Evolutionary conservation across 768 basidiomycete species (phyloP), one percentile per base, ranked within the genome.

Genomic region (Psilocybe subaeruginosa): DNA sequence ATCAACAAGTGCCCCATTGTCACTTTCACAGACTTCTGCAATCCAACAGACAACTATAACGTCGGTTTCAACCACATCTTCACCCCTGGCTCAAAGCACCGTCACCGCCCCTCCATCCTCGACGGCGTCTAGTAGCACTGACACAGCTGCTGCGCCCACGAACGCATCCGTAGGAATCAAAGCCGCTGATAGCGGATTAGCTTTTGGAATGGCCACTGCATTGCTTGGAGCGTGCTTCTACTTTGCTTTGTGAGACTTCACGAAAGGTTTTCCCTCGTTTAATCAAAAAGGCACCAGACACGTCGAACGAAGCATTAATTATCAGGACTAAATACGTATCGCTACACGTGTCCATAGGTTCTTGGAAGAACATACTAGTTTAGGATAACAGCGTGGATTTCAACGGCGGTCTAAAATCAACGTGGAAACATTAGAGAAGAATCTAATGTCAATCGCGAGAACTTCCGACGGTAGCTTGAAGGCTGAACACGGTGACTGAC

Each of bases 21-120:
- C 51, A 9, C 14, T 9, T 14, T 31, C 51, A 19, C 51, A 17
- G 9, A 46, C 58, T 7, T 33, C 55, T 46, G 48, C 48, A 9
- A 41, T 51, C 17, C 27, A 35, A n/a, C 27, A 43, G 29, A 27
- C 54, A 19, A 54, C 59, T 12, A 37, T 54, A 8, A 48, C 54
- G 4, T 12, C 51, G 8, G n/a, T 55, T 8, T 17, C 46, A 4
- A 48, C 46, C 19, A 49, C 54, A 9, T 48, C 59, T n/a, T 49
- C 59, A 12, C n/a, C 47, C 14, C 47, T 60, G 27, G 46, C 30
- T 23, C 59, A 60, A 45, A 49, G 45, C 53, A 60, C 59, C 48
- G 47, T 60, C 16, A 54, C 59, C n/a, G 45, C 45, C 37, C 8
- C 37, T 46, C 50, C 58, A 12, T 48, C 59, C 1, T 37, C 31